Percentiles rank a stretch among this genome's conserved stretches.
Conservation (phyloP, 768 basidiomycete species). For the Boletus rex-veris region DNA sequence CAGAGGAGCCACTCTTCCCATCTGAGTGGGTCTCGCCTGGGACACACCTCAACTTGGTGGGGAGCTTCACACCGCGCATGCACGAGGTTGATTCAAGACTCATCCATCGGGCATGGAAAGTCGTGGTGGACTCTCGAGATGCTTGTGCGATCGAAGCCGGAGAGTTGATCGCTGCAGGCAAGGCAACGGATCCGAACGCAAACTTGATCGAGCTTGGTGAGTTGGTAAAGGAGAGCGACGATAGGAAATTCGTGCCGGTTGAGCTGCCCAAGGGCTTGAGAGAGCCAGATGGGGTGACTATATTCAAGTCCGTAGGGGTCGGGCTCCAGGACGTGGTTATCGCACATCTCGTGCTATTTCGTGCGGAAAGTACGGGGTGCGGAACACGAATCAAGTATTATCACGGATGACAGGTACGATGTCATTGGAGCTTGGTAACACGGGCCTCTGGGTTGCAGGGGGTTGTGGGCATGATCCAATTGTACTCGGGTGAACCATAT, state of each 20-base stretch:
- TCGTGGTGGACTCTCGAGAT: conserved; percentile 72
- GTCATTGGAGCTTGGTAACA: conserved; percentile 30
- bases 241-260: conserved; percentile 10
- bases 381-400: conserved; percentile 51
- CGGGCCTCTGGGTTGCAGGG: conserved; percentile 56
- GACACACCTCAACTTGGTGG: conserved; percentile 72
- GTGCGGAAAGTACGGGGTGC: conserved; percentile 50
- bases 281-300: conserved; percentile 50
- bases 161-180: conserved; percentile 57
- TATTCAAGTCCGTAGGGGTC: conserved; percentile 88
- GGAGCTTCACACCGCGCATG: conserved; percentile 82
- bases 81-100: conserved; percentile 64
- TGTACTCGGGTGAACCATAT: conserved; percentile 60
- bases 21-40: conserved; percentile 58
- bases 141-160: conserved; percentile 80
- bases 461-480: conserved; percentile 45
- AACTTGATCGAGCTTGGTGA: conserved; percentile 70
- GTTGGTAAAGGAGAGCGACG: conserved; percentile 33
- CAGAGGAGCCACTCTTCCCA: conserved; percentile 66
- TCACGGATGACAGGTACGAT: conserved; percentile 29
- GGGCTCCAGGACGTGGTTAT: conserved; percentile 88
- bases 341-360: conserved; percentile 60
- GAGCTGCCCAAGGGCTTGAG: conserved; percentile 10
- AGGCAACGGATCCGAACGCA: conserved; percentile 37
- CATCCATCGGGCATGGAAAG: conserved; percentile 48